phyloP scores from a whole-genome alignment of 768 basidiomycete species.

The Rhizopogon roseolus region DNA sequence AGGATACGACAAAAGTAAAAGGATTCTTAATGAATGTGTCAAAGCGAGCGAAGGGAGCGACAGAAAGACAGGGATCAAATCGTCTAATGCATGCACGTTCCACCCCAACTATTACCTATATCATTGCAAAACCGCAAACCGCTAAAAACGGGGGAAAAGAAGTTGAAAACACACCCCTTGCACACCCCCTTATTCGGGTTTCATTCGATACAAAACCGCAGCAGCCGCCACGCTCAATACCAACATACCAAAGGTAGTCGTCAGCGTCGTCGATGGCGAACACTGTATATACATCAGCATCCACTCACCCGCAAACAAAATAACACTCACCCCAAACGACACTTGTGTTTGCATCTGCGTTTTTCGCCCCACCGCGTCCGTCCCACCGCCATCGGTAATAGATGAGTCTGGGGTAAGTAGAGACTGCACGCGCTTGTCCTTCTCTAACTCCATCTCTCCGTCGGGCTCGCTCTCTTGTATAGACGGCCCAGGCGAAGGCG shows the following conservation, averaged over 20 bases:
- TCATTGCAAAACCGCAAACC: conserved; percentile 3
- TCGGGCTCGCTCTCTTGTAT: conserved; percentile 26
- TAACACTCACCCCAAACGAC: conserved; percentile 22
- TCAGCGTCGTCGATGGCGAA: conserved; percentile 28
- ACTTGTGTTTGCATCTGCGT: conserved; percentile 7
- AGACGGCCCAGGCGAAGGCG: conserved; percentile 21
- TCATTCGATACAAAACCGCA: conserved; percentile 71
- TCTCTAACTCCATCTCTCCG: conserved; percentile 12
- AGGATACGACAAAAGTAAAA: neutral
- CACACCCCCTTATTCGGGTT: conserved; percentile 29
- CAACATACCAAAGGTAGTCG: conserved; percentile 57
- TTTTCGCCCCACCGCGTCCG: neutral
- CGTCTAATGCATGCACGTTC: conserved; percentile 1
- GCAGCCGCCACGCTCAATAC: conserved; percentile 65
- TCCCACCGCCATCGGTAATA: conserved; percentile 18
- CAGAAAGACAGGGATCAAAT: neutral
- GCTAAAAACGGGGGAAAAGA: neutral
- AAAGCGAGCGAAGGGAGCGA: neutral
- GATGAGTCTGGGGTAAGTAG: conserved; percentile 27
- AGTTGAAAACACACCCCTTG: neutral
- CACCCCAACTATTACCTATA: neutral
- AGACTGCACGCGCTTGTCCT: conserved; percentile 16
- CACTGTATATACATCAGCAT: conserved; percentile 15
- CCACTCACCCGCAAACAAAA: conserved; percentile 10
- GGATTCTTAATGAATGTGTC: neutral